phyloP scores from a whole-genome alignment of 148 eudicot species.

The Rhododendron kiyosumense region DNA sequence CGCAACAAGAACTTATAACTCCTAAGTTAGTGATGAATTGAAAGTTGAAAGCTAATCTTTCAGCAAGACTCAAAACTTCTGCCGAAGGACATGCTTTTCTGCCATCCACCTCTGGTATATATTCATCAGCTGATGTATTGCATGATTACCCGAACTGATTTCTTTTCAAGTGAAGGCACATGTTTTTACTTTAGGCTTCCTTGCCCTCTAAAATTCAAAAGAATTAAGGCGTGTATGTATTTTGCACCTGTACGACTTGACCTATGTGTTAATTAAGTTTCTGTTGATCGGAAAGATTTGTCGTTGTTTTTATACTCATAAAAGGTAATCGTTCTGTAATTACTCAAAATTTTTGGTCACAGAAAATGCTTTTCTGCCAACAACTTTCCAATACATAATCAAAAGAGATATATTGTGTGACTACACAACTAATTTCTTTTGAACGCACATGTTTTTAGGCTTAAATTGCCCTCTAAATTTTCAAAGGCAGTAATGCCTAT shows the following conservation, averaged over 20 bases:
- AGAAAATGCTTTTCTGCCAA: background rate
- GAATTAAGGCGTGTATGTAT: background rate
- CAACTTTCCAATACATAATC: background rate
- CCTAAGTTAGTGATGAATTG: background rate
- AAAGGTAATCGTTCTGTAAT: background rate
- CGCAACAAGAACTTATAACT: background rate
- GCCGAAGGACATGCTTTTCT: background rate
- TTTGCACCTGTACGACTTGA: background rate
- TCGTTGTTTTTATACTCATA: background rate
- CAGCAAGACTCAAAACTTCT: background rate
- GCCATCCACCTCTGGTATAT: background rate
- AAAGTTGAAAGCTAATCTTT: background rate
- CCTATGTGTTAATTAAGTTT: background rate
- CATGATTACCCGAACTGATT: background rate
- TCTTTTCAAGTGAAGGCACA: background rate
- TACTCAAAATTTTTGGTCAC: background rate
- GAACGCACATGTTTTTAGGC: background rate
- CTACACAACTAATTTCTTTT: background rate
- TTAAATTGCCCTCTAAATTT: background rate
- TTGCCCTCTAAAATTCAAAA: background rate
- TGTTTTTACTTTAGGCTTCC: background rate
- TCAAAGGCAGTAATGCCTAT: background rate
- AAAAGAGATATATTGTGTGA: background rate
- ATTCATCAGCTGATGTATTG: background rate
- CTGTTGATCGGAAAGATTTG: background rate